phyloP scores from a whole-genome alignment of 148 eudicot genomes.

The Chenopodium suecicum region DNA sequence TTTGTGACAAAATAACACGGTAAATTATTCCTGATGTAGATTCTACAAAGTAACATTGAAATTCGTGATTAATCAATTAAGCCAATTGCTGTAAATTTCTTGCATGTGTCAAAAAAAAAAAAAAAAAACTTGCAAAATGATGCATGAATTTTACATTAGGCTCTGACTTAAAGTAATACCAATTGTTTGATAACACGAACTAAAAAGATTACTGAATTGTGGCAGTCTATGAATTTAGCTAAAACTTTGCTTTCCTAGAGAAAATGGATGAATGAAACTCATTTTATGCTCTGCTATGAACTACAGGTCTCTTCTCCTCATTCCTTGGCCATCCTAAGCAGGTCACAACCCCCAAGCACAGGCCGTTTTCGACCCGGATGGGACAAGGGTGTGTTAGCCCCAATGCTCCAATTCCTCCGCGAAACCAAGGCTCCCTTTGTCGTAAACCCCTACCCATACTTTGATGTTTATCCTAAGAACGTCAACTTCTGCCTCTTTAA shows the following conservation, averaged over 20 bases:
- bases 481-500: constrained; percentile 39
- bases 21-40: too few relatives aligned
- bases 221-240: neutral
- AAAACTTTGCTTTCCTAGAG: neutral
- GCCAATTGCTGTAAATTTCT: neutral
- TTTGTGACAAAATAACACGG: too few relatives aligned
- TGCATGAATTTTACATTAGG: neutral
- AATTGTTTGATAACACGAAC: neutral
- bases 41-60: too few relatives aligned
- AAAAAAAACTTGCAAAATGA: neutral
- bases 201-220: neutral
- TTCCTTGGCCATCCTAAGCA: constrained; percentile 52
- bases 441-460: constrained; percentile 90
- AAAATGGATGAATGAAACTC: constrained; percentile 6
- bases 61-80: neutral
- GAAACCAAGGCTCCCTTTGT: constrained; percentile 66
- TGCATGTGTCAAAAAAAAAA: neutral
- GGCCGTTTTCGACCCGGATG: constrained; percentile 69
- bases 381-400: constrained; percentile 52
- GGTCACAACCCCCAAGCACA: constrained; percentile 59
- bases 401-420: constrained; percentile 63
- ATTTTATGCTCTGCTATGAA: neutral
- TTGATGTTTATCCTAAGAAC: constrained; percentile 42
- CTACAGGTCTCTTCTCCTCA: constrained; percentile 60
- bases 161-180: neutral